Evolutionary conservation across 805 yeast species (phyloP).

Genomic region (Candida silvicultrix): DNA sequence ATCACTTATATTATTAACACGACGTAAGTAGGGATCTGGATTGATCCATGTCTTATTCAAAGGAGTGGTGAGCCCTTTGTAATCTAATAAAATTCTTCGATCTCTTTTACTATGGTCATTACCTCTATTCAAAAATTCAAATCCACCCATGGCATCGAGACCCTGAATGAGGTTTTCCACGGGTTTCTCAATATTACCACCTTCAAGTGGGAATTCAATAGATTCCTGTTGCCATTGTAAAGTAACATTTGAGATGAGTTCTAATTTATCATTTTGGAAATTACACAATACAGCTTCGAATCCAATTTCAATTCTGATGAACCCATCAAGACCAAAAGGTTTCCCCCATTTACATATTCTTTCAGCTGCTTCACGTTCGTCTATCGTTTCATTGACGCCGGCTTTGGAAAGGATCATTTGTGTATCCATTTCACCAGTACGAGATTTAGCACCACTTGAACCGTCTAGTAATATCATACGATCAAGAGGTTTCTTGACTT

Average conservation of each 20-base stretch:
- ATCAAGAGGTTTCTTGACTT: conserved; percentile 39
- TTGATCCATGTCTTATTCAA: conserved; percentile 42
- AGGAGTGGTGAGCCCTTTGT: conserved; percentile 45
- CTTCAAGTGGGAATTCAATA: conserved; percentile 13
- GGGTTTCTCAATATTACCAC: conserved; percentile 9
- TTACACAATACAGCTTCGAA: conserved; percentile 59
- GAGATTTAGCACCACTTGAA: conserved; percentile 58
- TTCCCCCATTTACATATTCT: conserved; percentile 46
- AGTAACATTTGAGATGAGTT: conserved; percentile 39
- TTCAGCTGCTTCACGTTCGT: conserved; percentile 42
- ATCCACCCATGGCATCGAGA: conserved; percentile 28
- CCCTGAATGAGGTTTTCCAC: conserved; percentile 16
- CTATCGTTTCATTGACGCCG: conserved; percentile 21
- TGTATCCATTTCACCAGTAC: conserved; percentile 57
- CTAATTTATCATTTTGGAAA: conserved; percentile 39
- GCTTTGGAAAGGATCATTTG: conserved; percentile 37
- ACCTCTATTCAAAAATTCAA: conserved; percentile 43
- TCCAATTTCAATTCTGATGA: conserved; percentile 52
- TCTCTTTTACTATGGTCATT: conserved; percentile 42
- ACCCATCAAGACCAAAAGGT: conserved; percentile 50
- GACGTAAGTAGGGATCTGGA: conserved; percentile 40
- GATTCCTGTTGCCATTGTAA: conserved; percentile 30
- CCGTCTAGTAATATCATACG: conserved; percentile 54
- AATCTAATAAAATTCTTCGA: conserved; percentile 42
- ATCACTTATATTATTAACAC: conserved; percentile 30